Percentiles rank a stretch among this genome's conserved stretches.
Evolutionary conservation across 805 yeast genomes (phyloP).

Genomic region (Kazachstania martiniae): DNA sequence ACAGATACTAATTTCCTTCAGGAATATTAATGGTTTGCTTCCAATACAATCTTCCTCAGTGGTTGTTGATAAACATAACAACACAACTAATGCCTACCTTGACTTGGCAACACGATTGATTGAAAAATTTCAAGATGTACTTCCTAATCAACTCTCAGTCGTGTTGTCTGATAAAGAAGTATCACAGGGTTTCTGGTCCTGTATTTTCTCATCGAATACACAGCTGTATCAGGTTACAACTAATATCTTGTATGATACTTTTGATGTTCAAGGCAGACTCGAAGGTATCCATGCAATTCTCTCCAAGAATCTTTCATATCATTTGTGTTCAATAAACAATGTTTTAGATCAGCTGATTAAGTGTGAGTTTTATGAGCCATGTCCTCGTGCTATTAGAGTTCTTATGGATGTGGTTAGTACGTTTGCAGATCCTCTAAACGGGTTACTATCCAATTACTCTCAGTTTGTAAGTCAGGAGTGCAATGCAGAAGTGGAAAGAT

Average conservation of each 20-base stretch:
- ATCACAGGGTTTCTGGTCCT: constrained; percentile 61
- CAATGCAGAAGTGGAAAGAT: constrained; percentile 22
- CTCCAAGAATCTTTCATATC: constrained; percentile 31
- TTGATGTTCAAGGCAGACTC: constrained; percentile 67
- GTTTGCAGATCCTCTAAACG: constrained; percentile 55
- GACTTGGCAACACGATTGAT: constrained; percentile 27
- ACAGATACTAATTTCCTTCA: constrained; percentile 20
- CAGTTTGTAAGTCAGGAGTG: constrained; percentile 17
- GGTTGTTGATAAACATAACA: constrained; percentile 17
- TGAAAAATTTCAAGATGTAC: constrained; percentile 32
- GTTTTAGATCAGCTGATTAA: constrained; percentile 36
- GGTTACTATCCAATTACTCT: constrained; percentile 33
- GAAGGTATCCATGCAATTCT: constrained; percentile 60
- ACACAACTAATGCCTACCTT: constrained; percentile 21
- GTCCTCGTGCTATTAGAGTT: constrained; percentile 64
- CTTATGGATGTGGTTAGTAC: constrained; percentile 61
- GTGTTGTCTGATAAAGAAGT: constrained; percentile 35
- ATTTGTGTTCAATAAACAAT: constrained; percentile 39
- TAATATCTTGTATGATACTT: constrained; percentile 62
- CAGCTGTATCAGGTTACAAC: constrained; percentile 57
- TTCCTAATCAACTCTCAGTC: constrained; percentile 27
- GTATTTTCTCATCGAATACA: constrained; percentile 53
- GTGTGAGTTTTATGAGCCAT: constrained; percentile 52
- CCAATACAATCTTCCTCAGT: constrained; percentile 15
- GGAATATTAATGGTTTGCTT: constrained; percentile 25